Conservation (phyloP, 306 rosid genomes). For the Parietaria judaica region DNA sequence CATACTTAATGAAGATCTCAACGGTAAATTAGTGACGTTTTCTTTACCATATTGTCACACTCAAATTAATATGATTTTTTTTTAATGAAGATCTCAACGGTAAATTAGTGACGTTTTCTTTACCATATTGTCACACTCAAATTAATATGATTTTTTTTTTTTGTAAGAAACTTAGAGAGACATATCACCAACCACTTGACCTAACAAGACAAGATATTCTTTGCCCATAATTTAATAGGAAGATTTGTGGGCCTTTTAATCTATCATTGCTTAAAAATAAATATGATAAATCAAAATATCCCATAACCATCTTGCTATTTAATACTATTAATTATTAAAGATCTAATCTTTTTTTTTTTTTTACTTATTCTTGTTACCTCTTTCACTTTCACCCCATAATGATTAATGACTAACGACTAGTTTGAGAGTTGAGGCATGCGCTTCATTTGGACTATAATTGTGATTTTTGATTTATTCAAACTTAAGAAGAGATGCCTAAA, state of each 20-base stretch:
- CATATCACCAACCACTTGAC: conserved; percentile 16
- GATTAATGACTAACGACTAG: too few species aligned
- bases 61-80: neutral
- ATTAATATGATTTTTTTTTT: neutral
- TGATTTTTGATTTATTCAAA: neutral
- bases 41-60: neutral
- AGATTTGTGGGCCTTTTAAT: conserved; percentile 9
- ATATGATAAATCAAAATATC: neutral
- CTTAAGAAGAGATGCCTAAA: neutral
- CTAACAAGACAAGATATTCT: conserved; percentile 15
- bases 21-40: conserved; percentile 6
- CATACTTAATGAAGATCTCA: neutral
- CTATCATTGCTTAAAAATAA: conserved; percentile 4
- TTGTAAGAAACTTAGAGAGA: neutral
- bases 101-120: neutral
- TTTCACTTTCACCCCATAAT: neutral
- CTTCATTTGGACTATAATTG: too few species aligned
- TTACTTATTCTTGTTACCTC: neutral
- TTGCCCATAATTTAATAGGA: conserved; percentile 13
- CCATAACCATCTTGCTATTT: neutral
- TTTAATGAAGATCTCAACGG: conserved; percentile 12
- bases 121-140: neutral
- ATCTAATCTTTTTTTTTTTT: too few species aligned
- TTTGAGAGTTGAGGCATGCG: too few species aligned
- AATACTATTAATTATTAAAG: neutral